Evolutionary conservation across 306 rosid species (phyloP), one percentile per base, ranked within the genome.

Genomic region (Vigna mungo): DNA sequence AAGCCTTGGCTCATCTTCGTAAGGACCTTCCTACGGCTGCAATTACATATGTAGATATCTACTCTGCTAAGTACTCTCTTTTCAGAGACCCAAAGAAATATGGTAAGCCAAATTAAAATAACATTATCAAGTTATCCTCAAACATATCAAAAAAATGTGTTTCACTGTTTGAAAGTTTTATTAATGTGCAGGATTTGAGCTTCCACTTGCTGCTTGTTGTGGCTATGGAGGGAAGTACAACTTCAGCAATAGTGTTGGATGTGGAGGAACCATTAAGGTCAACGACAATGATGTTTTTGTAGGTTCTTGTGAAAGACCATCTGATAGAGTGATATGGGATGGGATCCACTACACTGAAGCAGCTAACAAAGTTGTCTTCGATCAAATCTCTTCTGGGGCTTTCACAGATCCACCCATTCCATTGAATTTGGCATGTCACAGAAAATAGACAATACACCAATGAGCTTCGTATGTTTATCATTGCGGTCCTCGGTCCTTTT

Each of bases 151-250:
- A 9, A 11, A 11, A 30, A 30, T 4, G 61, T 21, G 10, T 27
- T 43, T 15, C 7, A 61, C 67, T 61, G 16, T 7, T 8, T 32
- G 14, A 61, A 34, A 6, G 14, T 3, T 32, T 32, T 18, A 61
- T 61, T 44, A 11, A 11, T 2, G 3, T 68, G 76, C 68, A 90
- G 92, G 95, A 54, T 88, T 88, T 79, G 89, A 86, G 69, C 20
- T 23, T 14, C 84, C 92, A 17, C 76, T 44, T 0, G 75, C 76
- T 47, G 25, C 85, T 4, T 90, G 92, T 12, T 88, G 95, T 77
- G 92, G 95, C 0, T 61, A 79, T 63, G 95, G 90, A 67, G 92
- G 88, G 18, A 21, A 77, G 59, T 85, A 90, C 79, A 88, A 84
- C 64, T 82, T n/a, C 12, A 71, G 17, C 51, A 0, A 0, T 65